phyloP scores from a whole-genome alignment of 768 basidiomycete species.

The Kwoniella sp. region DNA sequence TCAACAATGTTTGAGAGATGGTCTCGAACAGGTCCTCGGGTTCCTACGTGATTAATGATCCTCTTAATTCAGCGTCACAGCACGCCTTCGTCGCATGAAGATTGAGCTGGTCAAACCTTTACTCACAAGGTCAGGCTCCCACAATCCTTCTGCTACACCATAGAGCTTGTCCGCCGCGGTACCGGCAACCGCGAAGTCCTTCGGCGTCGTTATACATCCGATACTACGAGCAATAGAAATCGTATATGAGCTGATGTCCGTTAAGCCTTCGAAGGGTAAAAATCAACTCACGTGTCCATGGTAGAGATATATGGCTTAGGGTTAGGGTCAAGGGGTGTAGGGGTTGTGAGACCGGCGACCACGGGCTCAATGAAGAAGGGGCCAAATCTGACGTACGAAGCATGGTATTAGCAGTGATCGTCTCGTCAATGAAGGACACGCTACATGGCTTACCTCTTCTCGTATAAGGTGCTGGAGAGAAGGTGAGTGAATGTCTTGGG shows the following conservation, averaged over 20 bases:
- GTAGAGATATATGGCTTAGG: slow-evolving; percentile 91
- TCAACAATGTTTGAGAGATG: slow-evolving; percentile 91
- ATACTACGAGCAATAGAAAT: slow-evolving; percentile 42
- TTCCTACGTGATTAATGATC: slow-evolving; percentile 58
- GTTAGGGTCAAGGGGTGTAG: slow-evolving; percentile 60
- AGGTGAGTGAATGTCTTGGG: slow-evolving; percentile 96
- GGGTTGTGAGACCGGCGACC: slow-evolving; percentile 73
- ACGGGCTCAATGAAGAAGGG: slow-evolving; percentile 97
- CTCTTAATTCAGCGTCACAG: too few relatives aligned
- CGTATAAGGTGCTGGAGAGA: slow-evolving; percentile 92
- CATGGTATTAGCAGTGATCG: not conserved
- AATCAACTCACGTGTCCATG: slow-evolving; percentile 65
- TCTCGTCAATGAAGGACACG: not conserved
- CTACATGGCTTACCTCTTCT: slow-evolving; percentile 67
- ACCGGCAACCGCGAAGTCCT: slow-evolving; percentile 93
- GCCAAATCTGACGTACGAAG: slow-evolving; percentile 64
- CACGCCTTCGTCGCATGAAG: not conserved
- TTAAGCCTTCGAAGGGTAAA: too few relatives aligned
- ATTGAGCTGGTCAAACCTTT: slow-evolving; percentile 1
- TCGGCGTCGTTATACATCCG: slow-evolving; percentile 58
- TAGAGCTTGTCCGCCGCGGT: slow-evolving; percentile 89
- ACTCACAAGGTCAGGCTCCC: slow-evolving; percentile 85
- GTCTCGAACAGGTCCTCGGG: slow-evolving; percentile 98
- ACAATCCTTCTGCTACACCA: slow-evolving; percentile 96
- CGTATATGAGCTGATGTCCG: not conserved